phyloP scores from a whole-genome alignment of 2,329 filamentous ascomycete species.

The Neopestalotiopsis sp. region DNA sequence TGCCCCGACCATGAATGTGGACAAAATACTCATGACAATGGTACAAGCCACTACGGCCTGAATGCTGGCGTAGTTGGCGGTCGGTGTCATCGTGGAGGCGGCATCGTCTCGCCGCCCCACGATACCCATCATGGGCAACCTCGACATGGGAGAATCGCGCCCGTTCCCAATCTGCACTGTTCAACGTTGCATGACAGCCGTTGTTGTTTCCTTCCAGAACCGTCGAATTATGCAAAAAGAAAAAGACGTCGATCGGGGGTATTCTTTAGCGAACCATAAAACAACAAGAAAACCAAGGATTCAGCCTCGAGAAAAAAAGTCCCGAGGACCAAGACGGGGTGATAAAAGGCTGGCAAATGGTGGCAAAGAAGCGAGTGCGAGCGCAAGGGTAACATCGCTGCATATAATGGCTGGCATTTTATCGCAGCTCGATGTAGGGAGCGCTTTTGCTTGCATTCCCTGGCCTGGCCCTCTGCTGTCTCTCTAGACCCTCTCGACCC shows the following conservation, averaged over 20 bases:
- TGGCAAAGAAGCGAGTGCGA: neutral
- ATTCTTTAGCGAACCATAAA: neutral
- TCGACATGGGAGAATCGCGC: neutral
- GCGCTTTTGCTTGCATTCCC: neutral
- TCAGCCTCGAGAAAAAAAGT: neutral
- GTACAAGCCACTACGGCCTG: neutral
- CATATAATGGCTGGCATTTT: neutral
- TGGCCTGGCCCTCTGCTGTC: neutral
- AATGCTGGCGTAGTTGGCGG: neutral
- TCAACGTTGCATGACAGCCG: slow-evolving; percentile 3
- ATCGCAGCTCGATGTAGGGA: neutral
- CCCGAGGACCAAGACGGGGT: neutral
- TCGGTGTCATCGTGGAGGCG: neutral
- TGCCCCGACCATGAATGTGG: neutral
- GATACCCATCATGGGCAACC: slow-evolving; percentile 4
- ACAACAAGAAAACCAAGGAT: neutral
- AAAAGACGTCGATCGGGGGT: neutral
- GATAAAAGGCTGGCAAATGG: neutral
- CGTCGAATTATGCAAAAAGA: neutral
- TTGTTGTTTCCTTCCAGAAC: neutral
- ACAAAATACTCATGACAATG: slow-evolving; percentile 1
- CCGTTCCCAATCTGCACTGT: neutral
- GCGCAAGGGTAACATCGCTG: too few species aligned
- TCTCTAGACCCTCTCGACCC: neutral
- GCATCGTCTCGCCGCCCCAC: slow-evolving; percentile 9